Evolutionary conservation across 495 filamentous ascomycete species (phyloP).

Genomic region (Daldinia grandis): DNA sequence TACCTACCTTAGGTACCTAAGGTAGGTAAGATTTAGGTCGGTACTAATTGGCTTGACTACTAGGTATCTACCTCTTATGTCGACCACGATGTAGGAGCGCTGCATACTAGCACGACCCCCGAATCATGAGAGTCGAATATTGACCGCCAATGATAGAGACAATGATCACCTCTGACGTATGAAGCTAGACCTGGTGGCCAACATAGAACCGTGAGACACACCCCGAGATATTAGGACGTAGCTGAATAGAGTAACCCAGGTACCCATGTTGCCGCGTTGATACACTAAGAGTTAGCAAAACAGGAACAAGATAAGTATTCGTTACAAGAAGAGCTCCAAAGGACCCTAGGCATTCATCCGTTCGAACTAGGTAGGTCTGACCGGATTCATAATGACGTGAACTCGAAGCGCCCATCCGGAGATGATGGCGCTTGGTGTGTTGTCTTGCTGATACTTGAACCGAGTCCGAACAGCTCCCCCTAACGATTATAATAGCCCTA

Average conservation of each 20-base stretch:
- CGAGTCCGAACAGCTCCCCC: neutral
- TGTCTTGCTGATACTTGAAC: neutral
- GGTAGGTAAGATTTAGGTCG: no score
- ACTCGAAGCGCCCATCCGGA: neutral
- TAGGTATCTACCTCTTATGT: no score
- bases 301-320: neutral
- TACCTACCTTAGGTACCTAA: no score
- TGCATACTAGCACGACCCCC: neutral
- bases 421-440: constrained; percentile 4
- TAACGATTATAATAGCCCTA: neutral
- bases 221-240: neutral
- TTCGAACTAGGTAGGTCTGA: constrained; percentile 5
- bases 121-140: neutral
- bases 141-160: neutral
- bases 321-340: neutral
- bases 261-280: neutral
- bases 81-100: neutral
- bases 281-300: neutral
- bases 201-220: neutral
- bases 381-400: neutral
- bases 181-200: constrained; percentile 4
- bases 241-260: neutral
- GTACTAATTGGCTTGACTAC: no score
- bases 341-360: neutral
- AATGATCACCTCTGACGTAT: constrained; percentile 12